Percentiles rank a stretch among this genome's conserved stretches.
phyloP scores from a whole-genome alignment of 768 basidiomycete species.

The Naganishia onofrii region DNA sequence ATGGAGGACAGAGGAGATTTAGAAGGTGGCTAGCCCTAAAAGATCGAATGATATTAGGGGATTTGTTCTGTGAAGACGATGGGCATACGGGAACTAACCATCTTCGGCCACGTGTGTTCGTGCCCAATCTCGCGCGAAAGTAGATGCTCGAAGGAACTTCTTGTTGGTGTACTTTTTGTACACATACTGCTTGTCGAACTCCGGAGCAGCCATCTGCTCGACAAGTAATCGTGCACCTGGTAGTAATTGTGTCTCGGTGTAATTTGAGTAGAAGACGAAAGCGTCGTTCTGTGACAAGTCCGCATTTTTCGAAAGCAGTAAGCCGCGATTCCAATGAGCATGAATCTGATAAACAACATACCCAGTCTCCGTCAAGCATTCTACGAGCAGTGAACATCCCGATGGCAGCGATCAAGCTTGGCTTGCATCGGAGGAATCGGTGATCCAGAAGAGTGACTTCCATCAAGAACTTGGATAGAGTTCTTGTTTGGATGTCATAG shows the following conservation, averaged over 20 bases:
- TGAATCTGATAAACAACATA: slow-evolving; percentile 57
- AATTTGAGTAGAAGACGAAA: slow-evolving; percentile 90
- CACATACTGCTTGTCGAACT: slow-evolving; percentile 79
- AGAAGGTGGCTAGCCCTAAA: not conserved
- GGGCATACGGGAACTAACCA: slow-evolving; percentile 12
- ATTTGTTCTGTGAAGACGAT: too few relatives aligned
- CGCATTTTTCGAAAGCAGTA: slow-evolving; percentile 12
- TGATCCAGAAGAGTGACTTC: slow-evolving; percentile 92
- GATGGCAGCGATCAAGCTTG: slow-evolving; percentile 87
- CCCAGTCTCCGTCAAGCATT: slow-evolving; percentile 96
- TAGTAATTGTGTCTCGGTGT: slow-evolving; percentile 79
- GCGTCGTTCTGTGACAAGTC: slow-evolving; percentile 66
- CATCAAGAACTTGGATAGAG: slow-evolving; percentile 93
- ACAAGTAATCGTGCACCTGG: slow-evolving; percentile 77
- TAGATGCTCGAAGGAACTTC: slow-evolving; percentile 84
- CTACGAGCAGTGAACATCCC: slow-evolving; percentile 93
- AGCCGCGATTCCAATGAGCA: slow-evolving; percentile 32
- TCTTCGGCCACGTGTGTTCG: slow-evolving; percentile 16
- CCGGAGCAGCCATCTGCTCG: slow-evolving; percentile 73
- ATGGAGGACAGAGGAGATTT: not conserved
- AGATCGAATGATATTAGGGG: too few relatives aligned
- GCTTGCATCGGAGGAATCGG: slow-evolving; percentile 88
- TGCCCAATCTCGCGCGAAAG: slow-evolving; percentile 57
- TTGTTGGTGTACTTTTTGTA: slow-evolving; percentile 96
- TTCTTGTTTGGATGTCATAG: slow-evolving; percentile 96